Conservation (phyloP, 352 stramenopile genomes). For the Pythium insidiosum region DNA sequence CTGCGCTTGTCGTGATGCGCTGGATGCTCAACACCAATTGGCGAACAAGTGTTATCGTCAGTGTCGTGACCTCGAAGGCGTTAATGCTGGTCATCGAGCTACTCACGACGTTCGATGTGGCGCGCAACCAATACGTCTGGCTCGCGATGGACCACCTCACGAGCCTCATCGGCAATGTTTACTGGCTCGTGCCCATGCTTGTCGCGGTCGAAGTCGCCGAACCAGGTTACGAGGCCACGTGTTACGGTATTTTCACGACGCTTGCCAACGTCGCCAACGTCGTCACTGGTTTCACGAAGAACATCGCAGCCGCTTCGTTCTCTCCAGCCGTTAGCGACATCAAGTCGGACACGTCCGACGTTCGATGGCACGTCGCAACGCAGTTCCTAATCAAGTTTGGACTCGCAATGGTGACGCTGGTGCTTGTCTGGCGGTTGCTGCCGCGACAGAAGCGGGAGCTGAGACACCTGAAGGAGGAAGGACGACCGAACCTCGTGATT, state of each 20-base stretch:
- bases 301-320: constrained; percentile 3
- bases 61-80: constrained; percentile 1
- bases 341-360: constrained; percentile 1
- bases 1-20: constrained; percentile 2
- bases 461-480: constrained; percentile 3
- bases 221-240: constrained; percentile 10
- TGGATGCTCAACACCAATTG: constrained; percentile 16
- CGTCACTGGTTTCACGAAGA: constrained; percentile 1
- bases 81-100: constrained; percentile 6
- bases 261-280: constrained; percentile 10
- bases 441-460: constrained; percentile 14
- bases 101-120: constrained; percentile 11
- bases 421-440: constrained; percentile 7
- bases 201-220: constrained; percentile 13
- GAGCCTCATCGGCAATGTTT: not conserved
- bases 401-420: constrained; percentile 1
- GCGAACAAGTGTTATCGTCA: constrained; percentile 1
- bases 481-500: constrained; percentile 3
- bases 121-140: constrained; percentile 4
- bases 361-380: constrained; percentile 10
- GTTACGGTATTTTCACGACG: constrained; percentile 13
- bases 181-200: constrained; percentile 7
- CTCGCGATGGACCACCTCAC: constrained; percentile 1
- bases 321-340: not conserved
- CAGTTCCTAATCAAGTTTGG: constrained; percentile 9